Base-by-base conservation (phyloP, 805 yeast species). In the Hanseniaspora clermontiae region DNA sequence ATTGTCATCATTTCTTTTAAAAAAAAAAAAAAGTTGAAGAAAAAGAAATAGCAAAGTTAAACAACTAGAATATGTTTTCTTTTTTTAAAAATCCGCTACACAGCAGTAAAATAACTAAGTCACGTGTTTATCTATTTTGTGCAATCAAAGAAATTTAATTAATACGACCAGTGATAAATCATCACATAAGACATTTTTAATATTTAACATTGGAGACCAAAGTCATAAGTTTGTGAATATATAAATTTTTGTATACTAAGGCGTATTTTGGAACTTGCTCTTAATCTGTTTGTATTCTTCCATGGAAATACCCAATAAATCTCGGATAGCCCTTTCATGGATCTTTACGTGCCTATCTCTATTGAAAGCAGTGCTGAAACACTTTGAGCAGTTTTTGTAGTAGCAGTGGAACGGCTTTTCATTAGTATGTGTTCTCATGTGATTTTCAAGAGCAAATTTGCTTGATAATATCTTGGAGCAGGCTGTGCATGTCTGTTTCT, bases 321-420 rank as follows among this genome's bases (percentile, higher is more conserved):
- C 39, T 1, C 20, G 37, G 5, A 51, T 34, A 1, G 55, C 49
- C 43, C 43, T 51, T 31, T 51, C 55, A 27, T 51, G 55, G 24
- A 46, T 43, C 15, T 51, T 51, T 15, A 51, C 46, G 27, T 51
- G 55, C 27, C 55, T 43, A 17, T 51, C 55, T 43, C 55, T 51
- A 34, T 51, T 51, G 17, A 51, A 51, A 9, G 55, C 55, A 1
- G 55, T 51, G 17, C 49, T 43, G 17, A 51, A 51, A 9, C 37
- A 43, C n/a, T 51, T 51, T 10, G 46, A 31, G 43, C 55, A 51
- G 17, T 27, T 43, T 9, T 20, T 32, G 37, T 43, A 51, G 12
- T 34, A 32, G n/a, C 55, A 51, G 4, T 20, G 24, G 29, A 51
- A 51, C 6, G 55, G 55, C 11, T 51, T 51, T 27, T 51, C 55